Evolutionary conservation across 2,329 filamentous ascomycete genomes (phyloP).

Genomic region (Penicillium crustosum): DNA sequence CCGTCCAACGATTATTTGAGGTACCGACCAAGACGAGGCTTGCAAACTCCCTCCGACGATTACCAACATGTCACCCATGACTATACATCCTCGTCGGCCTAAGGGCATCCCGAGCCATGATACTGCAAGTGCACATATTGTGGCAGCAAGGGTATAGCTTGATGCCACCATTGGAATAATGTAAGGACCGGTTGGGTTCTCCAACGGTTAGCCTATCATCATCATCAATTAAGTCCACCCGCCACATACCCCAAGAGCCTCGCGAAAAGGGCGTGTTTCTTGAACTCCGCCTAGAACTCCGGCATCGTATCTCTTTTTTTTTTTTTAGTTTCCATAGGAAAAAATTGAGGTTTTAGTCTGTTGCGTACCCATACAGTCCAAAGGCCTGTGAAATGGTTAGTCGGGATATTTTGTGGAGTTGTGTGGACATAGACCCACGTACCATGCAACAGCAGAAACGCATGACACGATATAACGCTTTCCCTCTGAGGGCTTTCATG

Average conservation of each 20-base stretch:
- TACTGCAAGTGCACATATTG: slow-evolving; percentile 19
- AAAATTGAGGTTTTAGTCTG: background rate
- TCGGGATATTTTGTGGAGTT: background rate
- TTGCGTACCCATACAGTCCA: background rate
- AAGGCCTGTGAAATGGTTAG: background rate
- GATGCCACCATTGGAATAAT: slow-evolving; percentile 21
- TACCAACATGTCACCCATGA: slow-evolving; percentile 27
- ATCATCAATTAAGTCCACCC: background rate
- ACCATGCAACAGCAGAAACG: background rate
- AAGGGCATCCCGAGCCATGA: slow-evolving; percentile 26
- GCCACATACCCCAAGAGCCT: background rate
- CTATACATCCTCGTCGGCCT: slow-evolving; percentile 8
- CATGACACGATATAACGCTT: background rate
- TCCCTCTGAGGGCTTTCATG: background rate
- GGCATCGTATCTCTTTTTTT: background rate
- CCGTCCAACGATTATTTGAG: background rate
- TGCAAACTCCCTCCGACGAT: slow-evolving; percentile 21
- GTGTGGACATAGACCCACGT: background rate
- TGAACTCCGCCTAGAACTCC: background rate
- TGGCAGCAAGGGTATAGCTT: slow-evolving; percentile 16
- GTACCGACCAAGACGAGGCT: background rate
- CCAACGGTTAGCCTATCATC: background rate
- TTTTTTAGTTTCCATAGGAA: background rate
- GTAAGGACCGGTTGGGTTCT: slow-evolving; percentile 11
- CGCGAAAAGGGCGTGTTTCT: background rate